Base-by-base conservation (phyloP, 345 rosid genomes). In the Trapa incisa region DNA sequence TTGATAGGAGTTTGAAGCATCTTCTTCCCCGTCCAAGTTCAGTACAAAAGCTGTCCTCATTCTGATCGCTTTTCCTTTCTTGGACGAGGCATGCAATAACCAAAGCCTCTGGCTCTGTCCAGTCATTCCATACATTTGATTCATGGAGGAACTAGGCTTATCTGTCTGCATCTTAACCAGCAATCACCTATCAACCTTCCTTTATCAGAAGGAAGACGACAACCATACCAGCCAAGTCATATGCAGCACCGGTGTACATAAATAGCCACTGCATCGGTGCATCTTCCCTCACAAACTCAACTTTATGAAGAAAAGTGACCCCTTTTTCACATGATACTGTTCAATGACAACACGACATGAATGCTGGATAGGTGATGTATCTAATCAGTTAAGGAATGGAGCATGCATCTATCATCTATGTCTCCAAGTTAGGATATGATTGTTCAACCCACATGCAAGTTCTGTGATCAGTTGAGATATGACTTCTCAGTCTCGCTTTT, bases 401-500 rank as follows among this genome's bases (percentile, higher is more conserved):
- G 29, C 29, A 22, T 22, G 29, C 29, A 22, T 22, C 29, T 22
- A 22, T 56, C 3, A 56, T 2, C 2, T 4, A 1, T 6, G 61
- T 22, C 52, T 15, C 4, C 29, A 1, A 6, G 61, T 6, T 56
- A 22, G 22, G 61, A 57, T 57, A 9, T 4, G 17, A 57, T 22
- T 57, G 8, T n/a, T 12, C 61, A 57, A 37, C 61, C 61, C 61
- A 57, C 36, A 22, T 57, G 61, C 36, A 12, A 4, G 61, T 17
- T 52, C 29, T 52, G 22, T 32, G 6, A 10, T 29, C 61, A 6
- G 15, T 17, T 48, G 53, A 8, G 3, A 71, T 37, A 41, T 76
- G 69, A 78, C 29, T 73, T 76, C 78, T 81, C 56, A 73, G 78
- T 50, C 39, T 32, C 29, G 29, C 29, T 22, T 22, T 22, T 22